Conservation (phyloP, 495 filamentous ascomycete species). For the Aspergillus cavernicola region DNA sequence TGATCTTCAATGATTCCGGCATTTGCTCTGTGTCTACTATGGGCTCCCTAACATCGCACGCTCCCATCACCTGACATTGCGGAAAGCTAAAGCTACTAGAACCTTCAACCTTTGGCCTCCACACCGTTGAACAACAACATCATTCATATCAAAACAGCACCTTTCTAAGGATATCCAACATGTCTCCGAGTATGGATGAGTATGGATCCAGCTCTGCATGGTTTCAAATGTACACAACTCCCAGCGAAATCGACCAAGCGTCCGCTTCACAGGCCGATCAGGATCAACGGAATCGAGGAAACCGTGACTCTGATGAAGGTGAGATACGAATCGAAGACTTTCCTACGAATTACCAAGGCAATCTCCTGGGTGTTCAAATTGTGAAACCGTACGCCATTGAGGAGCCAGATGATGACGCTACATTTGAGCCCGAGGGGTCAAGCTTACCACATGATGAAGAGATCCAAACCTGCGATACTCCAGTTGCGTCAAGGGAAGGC, state of each 20-base stretch:
- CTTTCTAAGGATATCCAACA: background rate
- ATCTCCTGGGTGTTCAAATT: constrained; percentile 15
- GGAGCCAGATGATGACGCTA: constrained; percentile 38
- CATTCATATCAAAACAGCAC: no score
- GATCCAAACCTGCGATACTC: constrained; percentile 28
- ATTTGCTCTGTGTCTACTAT: no score
- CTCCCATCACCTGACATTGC: no score
- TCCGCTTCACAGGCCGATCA: background rate
- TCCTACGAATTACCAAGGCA: background rate
- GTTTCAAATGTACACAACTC: background rate
- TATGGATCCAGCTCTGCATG: background rate
- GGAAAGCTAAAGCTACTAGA: no score
- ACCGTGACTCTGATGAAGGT: background rate
- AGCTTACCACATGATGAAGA: constrained; percentile 18
- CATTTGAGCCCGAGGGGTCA: constrained; percentile 7
- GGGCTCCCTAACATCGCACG: no score
- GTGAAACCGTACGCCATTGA: constrained; percentile 43
- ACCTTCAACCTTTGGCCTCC: no score
- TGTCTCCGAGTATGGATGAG: background rate
- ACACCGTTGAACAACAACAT: no score
- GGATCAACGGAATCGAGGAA: background rate
- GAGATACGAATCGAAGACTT: constrained; percentile 1
- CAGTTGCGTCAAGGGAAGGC: constrained; percentile 30
- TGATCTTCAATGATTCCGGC: no score
- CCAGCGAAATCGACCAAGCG: background rate